Base-by-base conservation (phyloP, 108 stramenopile genomes). In the Nitzschia sp. region DNA sequence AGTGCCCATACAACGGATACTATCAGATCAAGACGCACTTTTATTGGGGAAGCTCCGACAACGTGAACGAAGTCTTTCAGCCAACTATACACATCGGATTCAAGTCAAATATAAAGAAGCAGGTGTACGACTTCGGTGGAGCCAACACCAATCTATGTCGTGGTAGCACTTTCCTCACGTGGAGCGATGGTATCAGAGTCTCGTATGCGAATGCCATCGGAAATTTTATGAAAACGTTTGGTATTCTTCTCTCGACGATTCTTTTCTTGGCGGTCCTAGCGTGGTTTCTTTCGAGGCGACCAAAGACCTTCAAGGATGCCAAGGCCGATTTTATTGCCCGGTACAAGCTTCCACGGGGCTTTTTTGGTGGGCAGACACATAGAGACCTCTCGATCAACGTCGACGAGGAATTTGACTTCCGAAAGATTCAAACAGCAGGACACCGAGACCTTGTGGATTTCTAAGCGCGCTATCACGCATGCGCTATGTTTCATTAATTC, bases 51-150 rank as follows among this genome's bases (percentile, higher is more conserved):
- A 30, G 71, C 9, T 23, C 8, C 2, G 42, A 57, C 33, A 61
- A 19, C n/a, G 53, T 70, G 46, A 35, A 68, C 17, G 62, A 72
- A 42, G 36, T 36, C 9, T 82, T 85, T 45, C 19, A 48, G 2
- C 81, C 81, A 1, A 45, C 35, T 17, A 30, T 79, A 3, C 35
- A 60, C 23, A 72, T 82, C 34, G 85, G 85, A 1, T 76, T 85
- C 53, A 53, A 63, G 30, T 76, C 78, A 1, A 66, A 55, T 58
- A 23, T 46, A 9, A 49, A 72, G 6, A 19, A 47, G 29, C 42
- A 79, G 19, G 34, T 56, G 3, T 85, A 70, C 30, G 80, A 85
- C 57, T 75, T 75, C 26, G 85, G 85, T 48, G 85, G 85, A 33
- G 85, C 85, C 24, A 85, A 85, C 59, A 82, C 81, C 2, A 26